These are phyloP conservation scores for Erysiphe pulchra DNA, from an alignment of 2,329 filamentous ascomycete species.

Conservation along the genomic window DNA sequence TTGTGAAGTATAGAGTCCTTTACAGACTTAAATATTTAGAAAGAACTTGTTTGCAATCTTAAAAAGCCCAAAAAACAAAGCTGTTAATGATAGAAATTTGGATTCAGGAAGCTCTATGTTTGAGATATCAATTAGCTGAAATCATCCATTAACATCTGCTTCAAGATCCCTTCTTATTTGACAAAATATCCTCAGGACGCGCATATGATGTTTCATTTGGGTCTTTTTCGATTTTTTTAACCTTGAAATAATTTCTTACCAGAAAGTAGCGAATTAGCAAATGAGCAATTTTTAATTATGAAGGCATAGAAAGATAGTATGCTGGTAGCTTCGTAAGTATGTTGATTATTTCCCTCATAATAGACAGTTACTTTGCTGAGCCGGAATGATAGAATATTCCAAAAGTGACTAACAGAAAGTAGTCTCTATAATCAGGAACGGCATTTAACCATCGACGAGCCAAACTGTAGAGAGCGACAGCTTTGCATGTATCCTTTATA, in stretches of 20 bases:
- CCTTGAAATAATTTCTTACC: too few species aligned
- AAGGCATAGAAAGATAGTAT: too few species aligned
- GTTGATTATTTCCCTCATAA: background rate
- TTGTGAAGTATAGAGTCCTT: constrained; percentile 13
- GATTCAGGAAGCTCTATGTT: background rate
- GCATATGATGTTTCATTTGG: too few species aligned
- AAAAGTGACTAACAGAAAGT: background rate
- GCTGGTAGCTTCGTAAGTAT: too few species aligned
- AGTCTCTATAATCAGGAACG: background rate
- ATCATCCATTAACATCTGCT: background rate
- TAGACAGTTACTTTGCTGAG: background rate
- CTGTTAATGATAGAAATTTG: background rate
- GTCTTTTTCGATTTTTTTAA: too few species aligned
- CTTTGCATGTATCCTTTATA: background rate
- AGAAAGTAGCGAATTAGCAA: too few species aligned
- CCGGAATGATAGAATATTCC: background rate
- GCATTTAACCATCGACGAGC: background rate
- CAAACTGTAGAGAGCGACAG: background rate
- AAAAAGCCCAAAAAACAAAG: background rate
- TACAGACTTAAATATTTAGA: background rate
- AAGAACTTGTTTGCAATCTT: background rate
- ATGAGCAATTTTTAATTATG: too few species aligned
- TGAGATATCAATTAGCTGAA: background rate
- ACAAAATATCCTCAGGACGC: too few species aligned
- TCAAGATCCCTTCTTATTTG: background rate